These are phyloP conservation scores for Artemisia argyi DNA, from an alignment of 129 eudicot genomes.

Conservation along the genomic window DNA sequence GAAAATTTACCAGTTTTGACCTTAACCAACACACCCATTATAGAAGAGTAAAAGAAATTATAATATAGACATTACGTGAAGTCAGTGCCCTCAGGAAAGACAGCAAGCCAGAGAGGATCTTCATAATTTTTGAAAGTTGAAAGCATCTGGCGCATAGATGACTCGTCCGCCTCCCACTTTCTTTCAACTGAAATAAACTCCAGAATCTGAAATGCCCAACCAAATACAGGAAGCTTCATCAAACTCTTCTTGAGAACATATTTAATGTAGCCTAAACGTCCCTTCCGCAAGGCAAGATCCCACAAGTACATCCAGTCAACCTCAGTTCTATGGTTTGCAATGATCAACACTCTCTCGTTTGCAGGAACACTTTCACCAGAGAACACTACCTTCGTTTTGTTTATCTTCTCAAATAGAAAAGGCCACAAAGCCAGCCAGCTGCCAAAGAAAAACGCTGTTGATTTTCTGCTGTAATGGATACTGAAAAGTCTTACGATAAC, in stretches of 20 bases:
- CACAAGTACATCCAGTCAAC: conserved; percentile 99
- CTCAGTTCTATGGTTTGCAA: conserved; percentile 91
- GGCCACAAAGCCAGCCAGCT: conserved; percentile 94
- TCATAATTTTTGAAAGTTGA: conserved; percentile 52
- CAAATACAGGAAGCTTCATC: conserved; percentile 89
- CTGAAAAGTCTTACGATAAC: conserved; percentile 66
- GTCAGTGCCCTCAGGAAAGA: conserved; percentile 96
- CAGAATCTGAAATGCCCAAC: conserved; percentile 88
- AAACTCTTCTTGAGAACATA: conserved; percentile 87
- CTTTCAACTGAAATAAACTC: conserved; percentile 86
- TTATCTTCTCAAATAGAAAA: conserved; percentile 79
- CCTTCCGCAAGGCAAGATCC: conserved; percentile 91
- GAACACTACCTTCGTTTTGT: conserved; percentile 75
- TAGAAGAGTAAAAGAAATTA: conserved; percentile 15
- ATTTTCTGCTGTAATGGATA: conserved; percentile 72
- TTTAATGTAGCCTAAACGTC: conserved; percentile 66
- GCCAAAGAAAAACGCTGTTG: conserved; percentile 71
- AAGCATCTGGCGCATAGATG: conserved; percentile 65
- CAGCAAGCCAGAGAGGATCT: conserved; percentile 90
- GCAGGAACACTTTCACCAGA: conserved; percentile 74
- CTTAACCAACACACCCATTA: not conserved
- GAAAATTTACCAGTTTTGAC: not conserved
- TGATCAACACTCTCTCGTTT: conserved; percentile 58
- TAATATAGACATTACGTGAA: conserved; percentile 60
- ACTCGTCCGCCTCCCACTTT: conserved; percentile 78